Evolutionary conservation across 768 basidiomycete genomes (phyloP), one percentile per base, ranked within the genome.

Genomic region (Mycena indigotica): DNA sequence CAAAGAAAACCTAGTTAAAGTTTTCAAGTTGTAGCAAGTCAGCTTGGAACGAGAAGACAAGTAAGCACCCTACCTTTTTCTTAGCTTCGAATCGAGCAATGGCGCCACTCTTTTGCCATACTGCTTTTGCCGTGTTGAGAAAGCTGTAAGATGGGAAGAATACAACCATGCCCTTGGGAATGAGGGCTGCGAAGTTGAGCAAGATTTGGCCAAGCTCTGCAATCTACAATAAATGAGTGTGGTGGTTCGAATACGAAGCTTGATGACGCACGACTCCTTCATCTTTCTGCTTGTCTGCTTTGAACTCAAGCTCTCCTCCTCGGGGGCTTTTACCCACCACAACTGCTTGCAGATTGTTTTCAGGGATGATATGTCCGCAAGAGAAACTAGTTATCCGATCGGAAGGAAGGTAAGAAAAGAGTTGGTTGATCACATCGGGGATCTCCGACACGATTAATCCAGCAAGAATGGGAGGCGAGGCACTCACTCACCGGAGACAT

Each of bases 61-160:
- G 24, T 25, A 13, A 40, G 77, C 17, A 35, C 89, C 94, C 8
- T 23, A 44, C 41, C 79, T 82, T 84, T 72, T 98, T 98, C 78
- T 89, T 93, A 13, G 67, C 67, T 1, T 68, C 70, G 44, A 97
- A 74, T 65, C 86, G 86, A 13, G 77, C 75, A 57, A 96, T 61
- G 10, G 86, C 67, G 1, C 88, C 87, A 45, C 73, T 83, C 46
- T 76, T 77, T 5, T 73, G 69, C 95, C 96, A 98, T 5, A 77
- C 66, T 4, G 73, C 75, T 63, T 84, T 89, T 3, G 89, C 84
- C 35, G 76, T 72, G 56, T 88, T 83, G 32, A 98, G 74, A 63
- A 93, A 95, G 26, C 78, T 82, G 69, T 98, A 98, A 0, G 94
- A 96, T 0, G 96, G 95, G 38, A 98, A 84, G 70, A 99, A 99